Base-by-base conservation (phyloP, 495 filamentous ascomycete species). In the Stereocaulon alpinum region DNA sequence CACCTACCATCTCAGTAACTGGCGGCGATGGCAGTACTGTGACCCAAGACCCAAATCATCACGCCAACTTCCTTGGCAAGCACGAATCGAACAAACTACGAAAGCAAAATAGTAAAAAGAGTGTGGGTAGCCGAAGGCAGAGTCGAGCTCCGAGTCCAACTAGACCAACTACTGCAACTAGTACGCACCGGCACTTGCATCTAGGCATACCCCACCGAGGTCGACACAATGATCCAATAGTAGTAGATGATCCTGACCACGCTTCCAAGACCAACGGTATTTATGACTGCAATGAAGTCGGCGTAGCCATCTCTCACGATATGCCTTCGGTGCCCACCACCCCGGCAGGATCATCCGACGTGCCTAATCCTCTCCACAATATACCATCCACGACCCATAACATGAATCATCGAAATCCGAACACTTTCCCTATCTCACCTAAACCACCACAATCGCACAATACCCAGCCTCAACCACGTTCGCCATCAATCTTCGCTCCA, bases 361-460 rank as follows among this genome's bases (percentile, higher is more conserved):
- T 42, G 20, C 58, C 71, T n/a, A 71, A 59, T 40, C 66, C 66
- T 22, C 73, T 72, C 47, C 71, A 80, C 18, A 71, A 74, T 7
- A 58, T 82, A 18, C 73, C 67, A 22, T 69, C 77, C 12, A 72
- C 83, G 37, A 58, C 73, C 20, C 77, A 82, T 61, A 83, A 83
- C 56, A 65, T 76, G 40, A 67, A 74, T 14, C 72, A 72, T 44
- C 72, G 63, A 29, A 64, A 71, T 40, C 76, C 34, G 59, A 68
- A 55, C 67, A 71, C 7, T 61, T 68, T 41, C 73, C 70, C 56
- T 71, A 71, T 61, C 72, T 74, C 37, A 65, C 75, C 37, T 59
- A 68, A 51, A 50, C 70, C 40, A 69, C 77, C 65, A 68, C 69
- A 40, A 18, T 55, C 60, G 27, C 54, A 56, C 37, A 7, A 27